Percentiles rank a stretch among this genome's conserved stretches.
phyloP scores from a whole-genome alignment of 306 rosid species.

The Corylus americana region DNA sequence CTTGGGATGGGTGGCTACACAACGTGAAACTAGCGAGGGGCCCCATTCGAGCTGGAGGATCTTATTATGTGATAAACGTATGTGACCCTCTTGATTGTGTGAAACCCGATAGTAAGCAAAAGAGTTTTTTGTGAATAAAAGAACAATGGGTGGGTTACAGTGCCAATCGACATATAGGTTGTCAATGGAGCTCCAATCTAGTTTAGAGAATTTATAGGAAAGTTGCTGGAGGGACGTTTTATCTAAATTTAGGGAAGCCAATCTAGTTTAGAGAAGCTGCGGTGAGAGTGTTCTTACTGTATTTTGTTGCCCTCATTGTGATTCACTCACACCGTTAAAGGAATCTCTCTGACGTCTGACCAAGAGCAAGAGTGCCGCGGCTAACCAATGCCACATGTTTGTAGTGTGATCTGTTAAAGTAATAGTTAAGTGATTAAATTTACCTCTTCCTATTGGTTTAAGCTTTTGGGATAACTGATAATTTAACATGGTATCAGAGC shows the following conservation, averaged over 20 bases:
- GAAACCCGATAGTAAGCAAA: constrained; percentile 1
- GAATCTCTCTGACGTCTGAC: constrained; percentile 20
- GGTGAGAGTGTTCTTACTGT: background rate
- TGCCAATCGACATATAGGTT: no score
- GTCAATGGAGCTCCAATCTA: no score
- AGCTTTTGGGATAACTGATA: no score
- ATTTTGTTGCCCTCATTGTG: background rate
- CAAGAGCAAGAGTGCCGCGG: constrained; percentile 17
- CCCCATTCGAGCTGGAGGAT: constrained; percentile 83
- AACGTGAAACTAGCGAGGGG: constrained; percentile 76
- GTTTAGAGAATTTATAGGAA: no score
- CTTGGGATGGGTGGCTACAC: constrained; percentile 61
- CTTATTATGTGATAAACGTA: constrained; percentile 64
- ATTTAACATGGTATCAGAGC: no score
- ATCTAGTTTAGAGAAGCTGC: no score
- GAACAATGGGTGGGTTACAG: no score
- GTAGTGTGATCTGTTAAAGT: background rate
- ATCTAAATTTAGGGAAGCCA: no score
- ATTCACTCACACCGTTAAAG: background rate
- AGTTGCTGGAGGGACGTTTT: no score
- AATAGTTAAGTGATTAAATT: no score
- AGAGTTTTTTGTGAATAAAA: no score
- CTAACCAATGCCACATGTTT: constrained; percentile 27
- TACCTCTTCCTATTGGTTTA: no score
- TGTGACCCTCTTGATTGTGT: constrained; percentile 36